phyloP scores from a whole-genome alignment of 441 rosid genomes.

The Erodium trifolium region DNA sequence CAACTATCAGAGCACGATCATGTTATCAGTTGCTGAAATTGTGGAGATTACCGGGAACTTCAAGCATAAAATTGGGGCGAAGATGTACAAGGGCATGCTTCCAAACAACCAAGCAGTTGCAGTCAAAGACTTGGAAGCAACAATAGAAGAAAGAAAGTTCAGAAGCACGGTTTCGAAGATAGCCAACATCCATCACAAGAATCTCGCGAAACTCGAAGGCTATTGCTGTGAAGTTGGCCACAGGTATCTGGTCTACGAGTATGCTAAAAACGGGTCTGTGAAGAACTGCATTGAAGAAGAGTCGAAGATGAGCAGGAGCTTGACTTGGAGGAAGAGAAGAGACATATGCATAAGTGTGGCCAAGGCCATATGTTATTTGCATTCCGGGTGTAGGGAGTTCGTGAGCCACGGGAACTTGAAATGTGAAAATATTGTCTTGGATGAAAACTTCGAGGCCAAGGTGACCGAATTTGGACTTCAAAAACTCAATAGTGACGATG shows the following conservation, averaged over 20 bases:
- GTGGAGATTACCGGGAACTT: constrained; percentile 51
- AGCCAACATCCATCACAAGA: constrained; percentile 70
- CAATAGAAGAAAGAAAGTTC: constrained; percentile 54
- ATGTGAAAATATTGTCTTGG: constrained; percentile 55
- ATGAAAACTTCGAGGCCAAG: constrained; percentile 55
- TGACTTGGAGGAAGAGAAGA: constrained; percentile 60
- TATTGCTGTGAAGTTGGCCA: constrained; percentile 53
- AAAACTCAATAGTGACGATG: constrained; percentile 2
- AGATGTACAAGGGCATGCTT: constrained; percentile 53
- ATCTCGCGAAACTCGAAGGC: constrained; percentile 62
- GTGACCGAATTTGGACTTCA: constrained; percentile 52
- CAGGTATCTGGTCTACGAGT: constrained; percentile 60
- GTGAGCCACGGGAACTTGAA: constrained; percentile 68
- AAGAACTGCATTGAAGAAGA: constrained; percentile 41
- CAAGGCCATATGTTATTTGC: constrained; percentile 59
- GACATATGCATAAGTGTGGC: constrained; percentile 52
- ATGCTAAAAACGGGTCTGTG: constrained; percentile 47
- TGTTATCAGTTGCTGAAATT: constrained; percentile 54
- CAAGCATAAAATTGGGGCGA: constrained; percentile 45
- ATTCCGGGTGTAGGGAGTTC: constrained; percentile 66
- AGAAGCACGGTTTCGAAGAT: constrained; percentile 54
- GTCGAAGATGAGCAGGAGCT: constrained; percentile 37
- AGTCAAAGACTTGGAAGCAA: constrained; percentile 43
- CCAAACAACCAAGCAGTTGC: constrained; percentile 41
- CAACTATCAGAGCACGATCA: constrained; percentile 45